Percentiles rank a stretch among this genome's conserved stretches.
Conservation (phyloP, 352 stramenopile genomes). For the Phytophthora rubi region DNA sequence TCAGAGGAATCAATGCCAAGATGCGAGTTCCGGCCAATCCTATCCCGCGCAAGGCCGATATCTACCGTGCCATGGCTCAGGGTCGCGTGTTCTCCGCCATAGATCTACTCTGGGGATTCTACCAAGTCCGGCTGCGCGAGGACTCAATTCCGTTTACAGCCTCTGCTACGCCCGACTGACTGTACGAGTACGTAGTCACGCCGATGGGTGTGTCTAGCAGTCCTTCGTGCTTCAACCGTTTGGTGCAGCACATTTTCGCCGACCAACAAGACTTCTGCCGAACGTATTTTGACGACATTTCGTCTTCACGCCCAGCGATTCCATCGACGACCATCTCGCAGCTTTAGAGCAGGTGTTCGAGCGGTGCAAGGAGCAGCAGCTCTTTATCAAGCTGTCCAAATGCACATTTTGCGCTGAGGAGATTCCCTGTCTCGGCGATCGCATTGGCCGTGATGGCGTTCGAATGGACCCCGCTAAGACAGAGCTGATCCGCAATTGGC, state of each 20-base stretch:
- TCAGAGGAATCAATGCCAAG: slow-evolving; percentile 6
- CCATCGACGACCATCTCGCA: slow-evolving; percentile 2
- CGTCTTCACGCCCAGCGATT: slow-evolving; percentile 1
- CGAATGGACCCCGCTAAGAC: slow-evolving; percentile 9
- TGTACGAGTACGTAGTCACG: slow-evolving; percentile 18
- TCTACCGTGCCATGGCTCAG: background rate
- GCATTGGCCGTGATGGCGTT: slow-evolving; percentile 2
- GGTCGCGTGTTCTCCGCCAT: slow-evolving; percentile 5
- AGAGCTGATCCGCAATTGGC: slow-evolving; percentile 5
- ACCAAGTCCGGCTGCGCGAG: slow-evolving; percentile 9
- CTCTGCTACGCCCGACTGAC: slow-evolving; percentile 8
- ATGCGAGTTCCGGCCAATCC: slow-evolving; percentile 10
- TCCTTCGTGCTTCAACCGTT: slow-evolving; percentile 1
- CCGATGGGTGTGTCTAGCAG: slow-evolving; percentile 18
- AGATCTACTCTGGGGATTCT: slow-evolving; percentile 19
- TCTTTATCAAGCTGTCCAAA: slow-evolving; percentile 14
- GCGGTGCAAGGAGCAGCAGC: slow-evolving; percentile 1
- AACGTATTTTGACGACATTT: slow-evolving; percentile 11
- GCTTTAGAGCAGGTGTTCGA: slow-evolving; percentile 3
- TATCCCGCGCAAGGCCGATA: slow-evolving; percentile 15
- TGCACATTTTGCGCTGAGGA: slow-evolving; percentile 15
- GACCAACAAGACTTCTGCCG: background rate
- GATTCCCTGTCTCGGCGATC: slow-evolving; percentile 10
- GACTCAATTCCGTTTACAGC: slow-evolving; percentile 13
- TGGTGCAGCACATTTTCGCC: background rate